A percentile compares a stretch with the other conserved stretches of the same genome.
These are phyloP conservation scores for Hemileia vastatrix DNA, from an alignment of 1,284 basidiomycete species.

Conservation along the genomic window DNA sequence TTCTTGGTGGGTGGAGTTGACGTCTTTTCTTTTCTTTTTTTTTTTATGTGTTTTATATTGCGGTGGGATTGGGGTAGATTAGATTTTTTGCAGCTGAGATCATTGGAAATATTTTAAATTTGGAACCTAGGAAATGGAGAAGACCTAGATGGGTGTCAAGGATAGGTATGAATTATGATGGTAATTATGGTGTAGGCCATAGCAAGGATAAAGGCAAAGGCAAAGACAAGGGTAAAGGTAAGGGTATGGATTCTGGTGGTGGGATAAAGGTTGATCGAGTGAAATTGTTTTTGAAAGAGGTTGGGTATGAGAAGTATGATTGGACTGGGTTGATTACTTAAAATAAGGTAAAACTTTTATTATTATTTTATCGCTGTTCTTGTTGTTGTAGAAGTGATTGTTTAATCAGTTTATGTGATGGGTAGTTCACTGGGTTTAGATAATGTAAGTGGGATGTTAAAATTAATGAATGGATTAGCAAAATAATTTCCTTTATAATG, in stretches of 20 bases:
- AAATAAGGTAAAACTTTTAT: too few species aligned
- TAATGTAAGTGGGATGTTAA: too few species aligned
- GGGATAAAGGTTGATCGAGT: constrained; percentile 6
- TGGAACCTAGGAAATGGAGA: constrained; percentile 79
- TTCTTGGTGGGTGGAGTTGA: background rate
- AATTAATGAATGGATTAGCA: too few species aligned
- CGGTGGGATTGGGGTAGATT: background rate
- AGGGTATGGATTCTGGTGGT: background rate
- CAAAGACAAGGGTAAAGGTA: background rate
- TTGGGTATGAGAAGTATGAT: constrained; percentile 59
- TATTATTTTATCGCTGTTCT: too few species aligned
- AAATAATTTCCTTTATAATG: too few species aligned
- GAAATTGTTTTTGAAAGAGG: constrained; percentile 10
- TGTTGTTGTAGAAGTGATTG: too few species aligned
- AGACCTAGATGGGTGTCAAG: constrained; percentile 64
- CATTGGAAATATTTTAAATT: constrained; percentile 76
- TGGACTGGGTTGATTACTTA: constrained; percentile 70
- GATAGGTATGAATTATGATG: constrained; percentile 41
- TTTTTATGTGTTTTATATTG: constrained; percentile 2
- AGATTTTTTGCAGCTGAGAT: constrained; percentile 94
- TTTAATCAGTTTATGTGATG: too few species aligned
- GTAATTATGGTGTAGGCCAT: background rate
- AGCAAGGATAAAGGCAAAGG: background rate
- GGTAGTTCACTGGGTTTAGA: too few species aligned
- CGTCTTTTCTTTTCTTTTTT: background rate